Evolutionary conservation across 139 green algal species (phyloP).

Genomic region (Chara braunii): DNA sequence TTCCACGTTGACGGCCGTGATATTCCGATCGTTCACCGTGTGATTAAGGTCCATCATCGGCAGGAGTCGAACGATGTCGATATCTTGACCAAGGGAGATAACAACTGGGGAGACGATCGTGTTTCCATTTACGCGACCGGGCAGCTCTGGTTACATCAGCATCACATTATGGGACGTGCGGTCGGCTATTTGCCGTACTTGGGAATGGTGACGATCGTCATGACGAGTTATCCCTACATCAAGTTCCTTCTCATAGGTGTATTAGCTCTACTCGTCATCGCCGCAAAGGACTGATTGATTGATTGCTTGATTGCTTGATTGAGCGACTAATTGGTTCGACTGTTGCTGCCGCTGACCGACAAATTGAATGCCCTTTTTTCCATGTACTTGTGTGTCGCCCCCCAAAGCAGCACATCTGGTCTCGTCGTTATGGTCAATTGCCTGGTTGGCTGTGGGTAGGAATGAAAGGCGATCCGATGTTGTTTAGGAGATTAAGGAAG

Average conservation of each 20-base stretch:
- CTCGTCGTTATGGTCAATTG: no score
- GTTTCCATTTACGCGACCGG: constrained; percentile 74
- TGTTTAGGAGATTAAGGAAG: no score
- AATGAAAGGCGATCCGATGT: no score
- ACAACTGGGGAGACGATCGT: constrained; percentile 93
- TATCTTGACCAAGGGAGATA: constrained; percentile 93
- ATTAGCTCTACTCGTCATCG: constrained; percentile 83
- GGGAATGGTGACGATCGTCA: constrained; percentile 95
- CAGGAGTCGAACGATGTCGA: constrained; percentile 44
- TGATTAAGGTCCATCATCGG: constrained; percentile 54
- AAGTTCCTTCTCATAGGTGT: constrained; percentile 79
- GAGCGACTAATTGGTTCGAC: no score
- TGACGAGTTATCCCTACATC: constrained; percentile 91
- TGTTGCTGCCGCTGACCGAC: no score
- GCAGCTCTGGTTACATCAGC: constrained; percentile 68
- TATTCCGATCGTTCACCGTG: constrained; percentile 94
- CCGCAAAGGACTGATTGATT: constrained; percentile 86
- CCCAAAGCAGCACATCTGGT: no score
- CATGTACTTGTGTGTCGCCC: no score
- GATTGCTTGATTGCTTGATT: no score
- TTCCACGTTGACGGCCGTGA: constrained; percentile 89
- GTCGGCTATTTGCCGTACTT: constrained; percentile 84
- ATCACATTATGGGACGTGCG: constrained; percentile 92
- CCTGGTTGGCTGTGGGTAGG: no score
- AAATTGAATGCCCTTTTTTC: no score